phyloP scores from a whole-genome alignment of 306 rosid genomes.

The Ochetophila trinervis region DNA sequence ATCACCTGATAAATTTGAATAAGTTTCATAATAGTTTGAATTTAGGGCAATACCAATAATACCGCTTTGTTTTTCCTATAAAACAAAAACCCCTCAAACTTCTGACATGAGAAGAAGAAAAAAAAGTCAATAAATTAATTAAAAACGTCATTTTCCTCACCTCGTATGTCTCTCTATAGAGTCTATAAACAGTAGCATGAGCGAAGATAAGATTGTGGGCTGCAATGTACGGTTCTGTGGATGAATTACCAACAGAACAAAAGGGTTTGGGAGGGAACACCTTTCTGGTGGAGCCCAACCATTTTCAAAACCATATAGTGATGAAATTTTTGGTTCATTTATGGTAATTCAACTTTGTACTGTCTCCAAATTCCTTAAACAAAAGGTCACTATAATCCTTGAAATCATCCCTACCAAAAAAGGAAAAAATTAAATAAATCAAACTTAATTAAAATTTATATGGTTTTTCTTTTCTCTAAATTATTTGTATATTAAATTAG shows the following conservation, averaged over 20 bases:
- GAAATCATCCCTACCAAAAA: slow-evolving; percentile 30
- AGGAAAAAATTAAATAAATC: not conserved
- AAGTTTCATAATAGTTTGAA: not conserved
- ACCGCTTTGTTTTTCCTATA: slow-evolving; percentile 1
- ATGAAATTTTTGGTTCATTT: slow-evolving; percentile 34
- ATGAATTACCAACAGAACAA: slow-evolving; percentile 28
- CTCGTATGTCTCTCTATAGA: slow-evolving; percentile 32
- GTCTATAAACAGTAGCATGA: slow-evolving; percentile 29
- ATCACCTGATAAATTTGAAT: slow-evolving; percentile 2
- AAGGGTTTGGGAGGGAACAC: slow-evolving; percentile 38
- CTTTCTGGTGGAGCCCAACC: slow-evolving; percentile 52
- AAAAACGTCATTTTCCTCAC: slow-evolving; percentile 14
- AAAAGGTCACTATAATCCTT: slow-evolving; percentile 39
- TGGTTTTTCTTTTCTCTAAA: not conserved
- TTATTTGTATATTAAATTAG: not conserved
- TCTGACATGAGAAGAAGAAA: too few species aligned
- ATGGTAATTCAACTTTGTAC: slow-evolving; percentile 53
- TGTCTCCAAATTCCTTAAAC: slow-evolving; percentile 48
- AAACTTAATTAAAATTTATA: too few species aligned
- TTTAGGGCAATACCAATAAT: not conserved
- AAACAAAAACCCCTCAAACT: too few species aligned
- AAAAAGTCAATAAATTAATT: not conserved
- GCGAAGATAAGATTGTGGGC: slow-evolving; percentile 35
- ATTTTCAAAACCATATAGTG: slow-evolving; percentile 30
- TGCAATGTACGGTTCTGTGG: slow-evolving; percentile 32